Conservation (phyloP, 352 stramenopile genomes). For the Thalassiosira oceanica region DNA sequence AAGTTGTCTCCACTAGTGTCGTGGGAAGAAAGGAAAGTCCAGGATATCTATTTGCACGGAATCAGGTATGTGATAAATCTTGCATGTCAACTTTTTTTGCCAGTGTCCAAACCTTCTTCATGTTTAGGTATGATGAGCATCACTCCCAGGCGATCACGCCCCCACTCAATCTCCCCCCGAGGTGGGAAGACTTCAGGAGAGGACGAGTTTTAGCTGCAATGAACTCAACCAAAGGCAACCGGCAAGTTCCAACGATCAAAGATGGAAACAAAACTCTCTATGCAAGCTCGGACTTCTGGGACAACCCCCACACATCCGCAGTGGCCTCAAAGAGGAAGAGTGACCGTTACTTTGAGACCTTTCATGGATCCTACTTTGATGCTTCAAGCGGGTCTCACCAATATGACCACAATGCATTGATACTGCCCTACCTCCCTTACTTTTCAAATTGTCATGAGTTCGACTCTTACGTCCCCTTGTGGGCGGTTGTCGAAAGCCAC, state of each 20-base stretch:
- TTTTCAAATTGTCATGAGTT: constrained; percentile 95
- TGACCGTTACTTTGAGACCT: constrained; percentile 94
- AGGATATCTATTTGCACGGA: constrained; percentile 88
- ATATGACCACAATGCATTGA: constrained; percentile 70
- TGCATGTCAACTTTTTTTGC: too few species aligned
- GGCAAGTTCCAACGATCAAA: constrained; percentile 82
- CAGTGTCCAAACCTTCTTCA: too few species aligned
- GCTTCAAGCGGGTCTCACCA: constrained; percentile 36
- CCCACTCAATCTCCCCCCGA: constrained; percentile 92
- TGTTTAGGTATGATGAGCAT: constrained; percentile 82
- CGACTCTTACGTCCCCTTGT: constrained; percentile 92
- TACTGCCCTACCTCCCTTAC: constrained; percentile 95
- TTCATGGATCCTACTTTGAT: constrained; percentile 65
- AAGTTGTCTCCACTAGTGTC: constrained; percentile 48
- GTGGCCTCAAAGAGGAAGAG: constrained; percentile 87
- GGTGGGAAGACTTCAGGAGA: constrained; percentile 89
- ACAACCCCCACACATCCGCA: constrained; percentile 72
- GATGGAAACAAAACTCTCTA: constrained; percentile 80
- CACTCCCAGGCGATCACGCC: constrained; percentile 71
- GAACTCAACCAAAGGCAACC: constrained; percentile 86
- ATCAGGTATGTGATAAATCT: too few species aligned
- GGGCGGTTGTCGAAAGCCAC: constrained; percentile 87
- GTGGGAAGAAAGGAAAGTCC: constrained; percentile 41
- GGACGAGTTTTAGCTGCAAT: constrained; percentile 91
- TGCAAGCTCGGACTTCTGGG: constrained; percentile 76